Conservation (phyloP, 1,284 basidiomycete species). For the Exobasidium cylindrosporum region DNA sequence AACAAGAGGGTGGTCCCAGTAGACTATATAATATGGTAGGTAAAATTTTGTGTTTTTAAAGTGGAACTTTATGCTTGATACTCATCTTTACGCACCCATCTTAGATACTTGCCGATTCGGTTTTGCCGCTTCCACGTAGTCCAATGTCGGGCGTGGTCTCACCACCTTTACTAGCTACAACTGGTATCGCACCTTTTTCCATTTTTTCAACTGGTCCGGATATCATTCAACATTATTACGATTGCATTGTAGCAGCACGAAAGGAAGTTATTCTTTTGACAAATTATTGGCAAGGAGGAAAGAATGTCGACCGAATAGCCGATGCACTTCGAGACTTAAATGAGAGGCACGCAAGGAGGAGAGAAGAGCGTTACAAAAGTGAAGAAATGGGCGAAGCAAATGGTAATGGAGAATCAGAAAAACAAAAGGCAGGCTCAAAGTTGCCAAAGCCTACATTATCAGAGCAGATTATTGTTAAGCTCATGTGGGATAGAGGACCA, state of each 20-base stretch:
- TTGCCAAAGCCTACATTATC: constrained; percentile 18
- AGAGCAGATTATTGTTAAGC: constrained; percentile 47
- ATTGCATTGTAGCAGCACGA: constrained; percentile 51
- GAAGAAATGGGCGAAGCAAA: constrained; percentile 17
- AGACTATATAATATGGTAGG: constrained; percentile 47
- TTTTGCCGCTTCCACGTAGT: constrained; percentile 36
- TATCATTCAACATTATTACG: constrained; percentile 54
- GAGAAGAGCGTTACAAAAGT: constrained; percentile 15
- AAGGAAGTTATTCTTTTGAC: constrained; percentile 52
- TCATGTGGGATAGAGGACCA: constrained; percentile 55
- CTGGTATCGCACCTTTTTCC: constrained; percentile 49
- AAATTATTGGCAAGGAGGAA: constrained; percentile 54
- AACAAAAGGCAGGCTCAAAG: constrained; percentile 19
- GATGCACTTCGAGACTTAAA: constrained; percentile 48
- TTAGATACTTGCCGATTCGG: constrained; percentile 44
- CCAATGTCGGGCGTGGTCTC: constrained; percentile 52
- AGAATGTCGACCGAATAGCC: constrained; percentile 49
- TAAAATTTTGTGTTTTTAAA: neutral
- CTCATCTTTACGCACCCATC: neutral
- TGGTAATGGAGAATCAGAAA: constrained; percentile 17
- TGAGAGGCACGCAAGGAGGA: constrained; percentile 26
- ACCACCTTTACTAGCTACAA: constrained; percentile 49
- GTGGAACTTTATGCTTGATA: neutral
- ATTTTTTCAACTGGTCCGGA: constrained; percentile 54
- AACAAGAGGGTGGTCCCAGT: constrained; percentile 38